These are phyloP conservation scores for Tricladium varicosporioides DNA, from an alignment of 2,329 filamentous ascomycete genomes.

Conservation along the genomic window DNA sequence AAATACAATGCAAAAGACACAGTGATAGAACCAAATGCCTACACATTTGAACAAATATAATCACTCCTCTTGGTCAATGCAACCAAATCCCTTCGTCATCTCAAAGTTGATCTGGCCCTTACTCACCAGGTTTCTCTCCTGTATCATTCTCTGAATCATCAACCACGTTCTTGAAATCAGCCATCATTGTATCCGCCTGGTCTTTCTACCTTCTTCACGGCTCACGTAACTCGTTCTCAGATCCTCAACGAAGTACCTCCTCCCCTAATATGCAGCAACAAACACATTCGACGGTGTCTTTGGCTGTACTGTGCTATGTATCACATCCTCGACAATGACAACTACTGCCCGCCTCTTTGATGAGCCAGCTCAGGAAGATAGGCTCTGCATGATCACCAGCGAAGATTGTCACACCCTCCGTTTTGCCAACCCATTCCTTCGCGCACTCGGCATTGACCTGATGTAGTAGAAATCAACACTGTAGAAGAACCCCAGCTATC, in stretches of 20 bases:
- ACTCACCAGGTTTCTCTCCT: constrained; percentile 1
- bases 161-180: constrained; percentile 4
- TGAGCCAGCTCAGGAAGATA: constrained; percentile 36
- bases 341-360: constrained; percentile 32
- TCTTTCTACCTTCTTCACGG: constrained; percentile 20
- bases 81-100: constrained; percentile 6
- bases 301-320: constrained; percentile 40
- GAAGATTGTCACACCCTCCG: constrained; percentile 38
- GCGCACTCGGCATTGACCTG: constrained; percentile 38
- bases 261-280: constrained; percentile 39
- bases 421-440: constrained; percentile 36
- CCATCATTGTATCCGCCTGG: not conserved
- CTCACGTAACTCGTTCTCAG: constrained; percentile 33
- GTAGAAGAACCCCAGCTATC: constrained; percentile 41
- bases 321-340: constrained; percentile 42
- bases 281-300: constrained; percentile 35
- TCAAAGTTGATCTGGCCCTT: not conserved
- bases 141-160: constrained; percentile 5
- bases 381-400: constrained; percentile 40
- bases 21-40: too few species aligned
- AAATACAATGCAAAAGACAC: too few species aligned
- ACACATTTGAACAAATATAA: not conserved
- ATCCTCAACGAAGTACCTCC: constrained; percentile 40
- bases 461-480: constrained; percentile 42
- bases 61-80: constrained; percentile 3